Base-by-base conservation (phyloP, 495 filamentous ascomycete genomes). In the Polyplosphaeria fusca region DNA sequence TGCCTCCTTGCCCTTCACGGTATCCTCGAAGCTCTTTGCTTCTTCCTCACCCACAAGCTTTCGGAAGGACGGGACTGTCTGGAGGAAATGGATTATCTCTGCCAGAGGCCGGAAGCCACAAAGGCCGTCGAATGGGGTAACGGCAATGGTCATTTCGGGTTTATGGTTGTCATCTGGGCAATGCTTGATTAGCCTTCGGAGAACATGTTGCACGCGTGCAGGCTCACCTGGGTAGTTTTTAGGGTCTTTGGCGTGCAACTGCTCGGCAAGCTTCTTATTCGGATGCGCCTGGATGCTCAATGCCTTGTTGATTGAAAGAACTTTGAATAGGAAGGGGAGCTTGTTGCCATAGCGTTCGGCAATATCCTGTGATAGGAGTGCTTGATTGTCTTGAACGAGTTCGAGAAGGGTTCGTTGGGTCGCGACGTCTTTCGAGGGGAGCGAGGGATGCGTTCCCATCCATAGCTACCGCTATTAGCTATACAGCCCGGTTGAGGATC, bases 401-500 rank as follows among this genome's bases (percentile, higher is more conserved):
- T 96, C 91, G 57, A 96, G 86, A 14, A 98, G 80, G 4, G 88
- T 88, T 2, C 92, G 86, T 71, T 90, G 82, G 2, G 93, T 93
- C 54, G 80, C 73, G 45, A 94, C 65, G 67, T 96, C 93, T 70
- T 86, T 91, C 22, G 93, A 97, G 1, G 93, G 93, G 55, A 95
- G 86, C 37, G 89, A 94, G 22, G 92, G 93, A 67, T 98, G 93
- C 2, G 93, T 97, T 63, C 93, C 93, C 93, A 98, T 97, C 93
- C 93, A 98, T 65, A 98, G 75, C 89, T 95, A 69, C 18, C 24
- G 32, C 23, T 18, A 32, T 68, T 18, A 50, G 52, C 38, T 19
- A 22, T n/a, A 24, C 12, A 41, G 4, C 25, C 24, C 2, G 30
- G 18, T 20, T 16, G n/a, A 19, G 27, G 28, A 39, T 37, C 11